phyloP scores from a whole-genome alignment of 805 yeast genomes.

The Lachancea fermentati region DNA sequence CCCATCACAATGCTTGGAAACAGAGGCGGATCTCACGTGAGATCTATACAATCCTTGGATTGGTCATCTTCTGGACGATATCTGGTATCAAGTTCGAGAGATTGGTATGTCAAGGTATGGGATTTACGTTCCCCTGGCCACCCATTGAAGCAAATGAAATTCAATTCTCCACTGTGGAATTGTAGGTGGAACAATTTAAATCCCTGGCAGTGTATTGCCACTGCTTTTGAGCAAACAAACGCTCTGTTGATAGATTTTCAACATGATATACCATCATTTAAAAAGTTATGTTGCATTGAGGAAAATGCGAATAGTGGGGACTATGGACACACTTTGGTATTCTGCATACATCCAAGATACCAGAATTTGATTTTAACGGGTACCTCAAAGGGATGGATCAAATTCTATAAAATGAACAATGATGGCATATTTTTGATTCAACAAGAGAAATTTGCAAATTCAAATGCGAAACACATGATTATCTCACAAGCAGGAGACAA shows the following conservation, averaged over 20 bases:
- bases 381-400: slow-evolving; percentile 74
- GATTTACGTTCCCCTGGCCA: slow-evolving; percentile 45
- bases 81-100: slow-evolving; percentile 66
- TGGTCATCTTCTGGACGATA: slow-evolving; percentile 76
- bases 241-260: slow-evolving; percentile 24
- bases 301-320: slow-evolving; percentile 29
- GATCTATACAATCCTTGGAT: slow-evolving; percentile 63
- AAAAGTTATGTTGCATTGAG: not conserved
- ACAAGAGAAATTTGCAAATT: slow-evolving; percentile 52
- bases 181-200: slow-evolving; percentile 32
- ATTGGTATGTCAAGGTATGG: slow-evolving; percentile 81
- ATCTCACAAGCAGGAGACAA: slow-evolving; percentile 55
- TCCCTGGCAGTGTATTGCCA: slow-evolving; percentile 46
- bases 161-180: slow-evolving; percentile 73
- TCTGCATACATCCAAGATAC: slow-evolving; percentile 28
- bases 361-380: slow-evolving; percentile 58
- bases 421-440: slow-evolving; percentile 34
- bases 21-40: slow-evolving; percentile 56
- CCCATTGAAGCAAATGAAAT: slow-evolving; percentile 41
- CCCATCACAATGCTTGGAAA: slow-evolving; percentile 37
- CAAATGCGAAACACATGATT: slow-evolving; percentile 65
- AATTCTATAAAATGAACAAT: slow-evolving; percentile 35
- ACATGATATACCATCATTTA: slow-evolving; percentile 4
- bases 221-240: slow-evolving; percentile 60
- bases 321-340: slow-evolving; percentile 26